phyloP scores from a whole-genome alignment of 345 rosid species.

The Hibiscus trionum region DNA sequence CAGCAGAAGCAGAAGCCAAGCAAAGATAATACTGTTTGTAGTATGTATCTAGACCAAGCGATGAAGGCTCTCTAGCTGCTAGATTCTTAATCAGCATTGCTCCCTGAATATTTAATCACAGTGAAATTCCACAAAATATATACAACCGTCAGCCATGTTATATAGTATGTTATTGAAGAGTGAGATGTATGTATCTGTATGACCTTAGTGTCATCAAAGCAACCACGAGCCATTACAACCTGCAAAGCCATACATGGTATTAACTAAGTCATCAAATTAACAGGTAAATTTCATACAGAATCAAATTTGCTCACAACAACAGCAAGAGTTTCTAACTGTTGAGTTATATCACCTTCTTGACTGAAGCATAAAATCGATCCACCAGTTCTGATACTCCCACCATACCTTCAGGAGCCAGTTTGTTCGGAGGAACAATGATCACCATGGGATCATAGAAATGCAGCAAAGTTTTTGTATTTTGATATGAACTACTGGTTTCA shows the following conservation, averaged over 20 bases:
- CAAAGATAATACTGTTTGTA: constrained; percentile 97
- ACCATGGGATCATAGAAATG: constrained; percentile 80
- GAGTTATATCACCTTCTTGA: constrained; percentile 54
- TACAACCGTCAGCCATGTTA: constrained; percentile 7
- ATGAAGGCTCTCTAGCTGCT: constrained; percentile 84
- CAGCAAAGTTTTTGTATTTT: constrained; percentile 76
- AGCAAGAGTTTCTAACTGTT: background rate
- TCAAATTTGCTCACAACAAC: background rate
- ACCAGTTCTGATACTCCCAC: constrained; percentile 86
- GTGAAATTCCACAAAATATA: constrained; percentile 17
- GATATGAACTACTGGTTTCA: constrained; percentile 92
- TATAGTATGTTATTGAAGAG: constrained; percentile 10
- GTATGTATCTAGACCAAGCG: constrained; percentile 82
- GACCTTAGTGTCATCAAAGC: constrained; percentile 98
- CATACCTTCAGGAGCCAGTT: constrained; percentile 78
- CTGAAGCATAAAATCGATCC: constrained; percentile 51
- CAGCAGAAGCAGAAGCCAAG: constrained; percentile 86
- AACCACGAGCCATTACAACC: constrained; percentile 83
- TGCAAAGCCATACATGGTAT: constrained; percentile 17
- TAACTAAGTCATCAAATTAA: background rate
- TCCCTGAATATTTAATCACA: constrained; percentile 46
- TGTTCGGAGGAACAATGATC: constrained; percentile 77
- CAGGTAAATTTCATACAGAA: background rate
- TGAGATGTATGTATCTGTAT: constrained; percentile 4
- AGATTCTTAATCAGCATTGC: constrained; percentile 69